These are phyloP conservation scores for Cladosporium sp. DNA, from an alignment of 2,329 filamentous ascomycete genomes.

Conservation along the genomic window DNA sequence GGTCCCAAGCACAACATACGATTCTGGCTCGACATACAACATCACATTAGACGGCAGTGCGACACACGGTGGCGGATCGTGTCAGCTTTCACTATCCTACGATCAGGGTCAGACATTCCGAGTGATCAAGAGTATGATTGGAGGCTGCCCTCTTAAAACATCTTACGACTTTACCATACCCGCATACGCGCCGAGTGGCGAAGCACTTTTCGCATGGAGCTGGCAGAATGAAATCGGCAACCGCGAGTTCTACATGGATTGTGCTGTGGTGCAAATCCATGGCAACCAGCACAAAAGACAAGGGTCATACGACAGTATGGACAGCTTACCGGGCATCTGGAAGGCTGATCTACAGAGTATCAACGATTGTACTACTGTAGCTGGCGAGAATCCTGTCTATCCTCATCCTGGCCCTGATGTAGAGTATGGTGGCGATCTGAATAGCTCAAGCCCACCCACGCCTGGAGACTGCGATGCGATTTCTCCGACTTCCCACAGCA, in stretches of 20 bases:
- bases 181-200: constrained; percentile 53
- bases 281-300: constrained; percentile 20
- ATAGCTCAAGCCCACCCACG: constrained; percentile 23
- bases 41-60: constrained; percentile 60
- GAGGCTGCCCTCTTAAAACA: constrained; percentile 50
- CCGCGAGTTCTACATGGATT: constrained; percentile 86
- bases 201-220: constrained; percentile 69
- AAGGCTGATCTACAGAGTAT: constrained; percentile 40
- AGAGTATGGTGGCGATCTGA: constrained; percentile 34
- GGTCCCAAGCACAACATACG: constrained; percentile 56
- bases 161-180: constrained; percentile 66
- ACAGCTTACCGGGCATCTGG: constrained; percentile 39
- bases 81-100: constrained; percentile 71
- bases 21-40: constrained; percentile 58
- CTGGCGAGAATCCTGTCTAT: constrained; percentile 37
- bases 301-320: constrained; percentile 20
- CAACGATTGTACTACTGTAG: constrained; percentile 37
- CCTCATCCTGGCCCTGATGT: constrained; percentile 39
- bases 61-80: constrained; percentile 61
- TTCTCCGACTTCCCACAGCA: not conserved
- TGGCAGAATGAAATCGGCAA: constrained; percentile 54
- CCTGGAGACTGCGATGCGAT: constrained; percentile 30
- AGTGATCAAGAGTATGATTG: constrained; percentile 61
- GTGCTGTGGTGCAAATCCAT: constrained; percentile 63
- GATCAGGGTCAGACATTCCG: constrained; percentile 67